These are phyloP conservation scores for Gliomastix tumulicola DNA, from an alignment of 2,329 filamentous ascomycete genomes.

Conservation along the genomic window DNA sequence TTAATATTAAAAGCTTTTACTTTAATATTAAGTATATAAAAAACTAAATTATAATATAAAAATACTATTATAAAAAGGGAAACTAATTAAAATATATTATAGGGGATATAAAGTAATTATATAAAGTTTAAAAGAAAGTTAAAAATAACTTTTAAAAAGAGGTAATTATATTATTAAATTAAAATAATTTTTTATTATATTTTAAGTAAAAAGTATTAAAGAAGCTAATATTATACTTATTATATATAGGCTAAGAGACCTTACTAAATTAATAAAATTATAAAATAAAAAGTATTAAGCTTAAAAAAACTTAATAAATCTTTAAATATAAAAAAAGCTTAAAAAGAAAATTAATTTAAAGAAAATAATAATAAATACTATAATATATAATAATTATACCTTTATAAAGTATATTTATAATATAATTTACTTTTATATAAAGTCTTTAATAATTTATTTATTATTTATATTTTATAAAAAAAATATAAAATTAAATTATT, in stretches of 20 bases:
- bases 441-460: no score
- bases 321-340: no score
- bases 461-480: no score
- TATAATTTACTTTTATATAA: not conserved
- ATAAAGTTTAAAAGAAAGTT: no score
- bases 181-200: not conserved
- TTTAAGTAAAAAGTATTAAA: not conserved
- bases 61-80: no score
- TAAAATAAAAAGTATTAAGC: not conserved
- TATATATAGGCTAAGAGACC: not conserved
- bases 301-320: not conserved
- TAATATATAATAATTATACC: not conserved
- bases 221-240: not conserved
- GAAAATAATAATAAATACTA: not conserved
- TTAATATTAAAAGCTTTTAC: not conserved
- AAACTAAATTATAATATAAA: not conserved
- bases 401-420: not conserved
- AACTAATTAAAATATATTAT: no score
- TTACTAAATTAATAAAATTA: not conserved
- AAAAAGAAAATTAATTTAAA: not conserved
- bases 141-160: not conserved
- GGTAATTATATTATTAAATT: not conserved
- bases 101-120: no score
- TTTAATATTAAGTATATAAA: not conserved
- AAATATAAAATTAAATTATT: no score